Percentiles rank a stretch among this genome's conserved stretches.
Conservation (phyloP, 495 filamentous ascomycete species). For the Hypoxylon rickii region DNA sequence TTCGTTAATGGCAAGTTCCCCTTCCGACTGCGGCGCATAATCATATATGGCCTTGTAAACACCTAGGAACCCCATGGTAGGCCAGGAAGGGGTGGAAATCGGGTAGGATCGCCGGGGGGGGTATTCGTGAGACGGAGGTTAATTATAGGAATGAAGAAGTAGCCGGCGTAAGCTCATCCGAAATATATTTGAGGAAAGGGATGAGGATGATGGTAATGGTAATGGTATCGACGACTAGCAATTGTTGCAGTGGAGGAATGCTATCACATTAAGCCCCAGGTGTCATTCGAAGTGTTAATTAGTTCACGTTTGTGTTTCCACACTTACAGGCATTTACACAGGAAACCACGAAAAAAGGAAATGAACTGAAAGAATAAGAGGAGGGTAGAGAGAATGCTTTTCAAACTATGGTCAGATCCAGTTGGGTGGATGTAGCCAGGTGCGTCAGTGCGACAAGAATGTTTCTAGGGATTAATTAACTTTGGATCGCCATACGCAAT, state of each 20-base stretch:
- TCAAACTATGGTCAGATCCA: conserved; percentile 18
- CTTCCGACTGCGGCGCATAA: conserved; percentile 85
- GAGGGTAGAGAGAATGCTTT: too few relatives aligned
- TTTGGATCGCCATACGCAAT: conserved; percentile 24
- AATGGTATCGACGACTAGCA: background rate
- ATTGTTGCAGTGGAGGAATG: background rate
- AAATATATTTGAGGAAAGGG: too few relatives aligned
- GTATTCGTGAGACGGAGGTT: background rate
- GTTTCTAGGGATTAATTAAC: conserved; percentile 21
- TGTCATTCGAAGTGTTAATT: conserved; percentile 2
- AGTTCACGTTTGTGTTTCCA: background rate
- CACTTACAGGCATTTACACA: too few relatives aligned
- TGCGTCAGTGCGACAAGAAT: conserved; percentile 19
- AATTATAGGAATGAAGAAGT: background rate
- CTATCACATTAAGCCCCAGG: conserved; percentile 3
- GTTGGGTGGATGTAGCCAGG: conserved; percentile 1
- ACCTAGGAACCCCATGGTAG: conserved; percentile 74
- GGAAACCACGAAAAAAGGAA: too few relatives aligned
- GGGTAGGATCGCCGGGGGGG: background rate
- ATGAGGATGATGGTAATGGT: too few relatives aligned
- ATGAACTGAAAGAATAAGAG: too few relatives aligned
- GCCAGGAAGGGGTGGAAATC: conserved; percentile 6
- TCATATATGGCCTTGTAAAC: conserved; percentile 93
- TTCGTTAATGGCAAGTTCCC: conserved; percentile 84
- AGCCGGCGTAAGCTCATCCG: too few relatives aligned